phyloP scores from a whole-genome alignment of 495 filamentous ascomycete genomes.

The Penicillium riverlandense region DNA sequence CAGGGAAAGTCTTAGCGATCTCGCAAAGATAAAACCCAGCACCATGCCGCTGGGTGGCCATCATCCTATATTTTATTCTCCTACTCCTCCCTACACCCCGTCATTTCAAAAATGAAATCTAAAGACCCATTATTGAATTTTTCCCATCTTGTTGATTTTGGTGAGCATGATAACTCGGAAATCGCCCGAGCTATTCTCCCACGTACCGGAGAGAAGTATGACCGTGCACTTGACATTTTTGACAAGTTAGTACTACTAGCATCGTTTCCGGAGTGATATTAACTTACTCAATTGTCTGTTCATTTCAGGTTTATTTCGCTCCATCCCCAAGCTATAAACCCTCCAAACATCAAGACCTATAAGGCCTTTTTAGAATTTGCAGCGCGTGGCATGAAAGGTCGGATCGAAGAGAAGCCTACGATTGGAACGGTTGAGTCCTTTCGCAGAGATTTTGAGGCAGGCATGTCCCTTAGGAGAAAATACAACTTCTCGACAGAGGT shows the following conservation, averaged over 20 bases:
- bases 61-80: no score
- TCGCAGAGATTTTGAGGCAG: neutral
- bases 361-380: constrained; percentile 1
- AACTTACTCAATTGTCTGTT: neutral
- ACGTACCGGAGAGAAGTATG: no score
- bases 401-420: constrained; percentile 1
- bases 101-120: no score
- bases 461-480: neutral
- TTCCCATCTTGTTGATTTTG: no score
- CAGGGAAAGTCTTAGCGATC: no score
- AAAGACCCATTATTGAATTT: no score
- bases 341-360: neutral
- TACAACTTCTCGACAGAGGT: constrained; percentile 12
- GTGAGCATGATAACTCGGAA: no score
- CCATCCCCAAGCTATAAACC: neutral
- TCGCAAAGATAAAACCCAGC: no score
- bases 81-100: no score
- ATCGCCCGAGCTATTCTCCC: no score
- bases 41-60: no score
- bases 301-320: neutral
- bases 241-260: neutral
- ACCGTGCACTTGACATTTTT: neutral
- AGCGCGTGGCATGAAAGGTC: neutral
- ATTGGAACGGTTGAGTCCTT: constrained; percentile 1
- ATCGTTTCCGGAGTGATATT: neutral